phyloP scores from a whole-genome alignment of 805 yeast species.

The Lachancea thermotolerans region DNA sequence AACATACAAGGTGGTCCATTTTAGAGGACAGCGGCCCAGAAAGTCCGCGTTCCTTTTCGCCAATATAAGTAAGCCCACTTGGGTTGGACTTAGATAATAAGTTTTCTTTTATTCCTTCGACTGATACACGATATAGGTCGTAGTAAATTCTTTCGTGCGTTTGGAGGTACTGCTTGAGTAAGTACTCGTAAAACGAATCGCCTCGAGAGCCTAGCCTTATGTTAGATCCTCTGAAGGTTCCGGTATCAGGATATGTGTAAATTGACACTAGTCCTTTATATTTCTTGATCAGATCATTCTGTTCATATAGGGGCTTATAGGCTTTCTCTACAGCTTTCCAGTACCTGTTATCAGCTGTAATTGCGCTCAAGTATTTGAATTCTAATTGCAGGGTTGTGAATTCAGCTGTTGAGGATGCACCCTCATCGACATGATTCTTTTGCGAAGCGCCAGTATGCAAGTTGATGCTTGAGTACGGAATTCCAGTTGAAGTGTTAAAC shows the following conservation, averaged over 20 bases:
- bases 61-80: conserved; percentile 57
- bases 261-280: conserved; percentile 78
- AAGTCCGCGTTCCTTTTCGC: conserved; percentile 72
- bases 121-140: conserved; percentile 70
- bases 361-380: conserved; percentile 68
- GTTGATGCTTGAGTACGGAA: conserved; percentile 78
- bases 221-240: conserved; percentile 52
- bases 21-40: conserved; percentile 53
- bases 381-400: conserved; percentile 83
- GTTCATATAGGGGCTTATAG: conserved; percentile 59
- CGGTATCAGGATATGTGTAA: conserved; percentile 67
- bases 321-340: conserved; percentile 77
- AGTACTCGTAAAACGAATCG: conserved; percentile 86
- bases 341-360: conserved; percentile 72
- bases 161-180: conserved; percentile 78
- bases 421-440: conserved; percentile 56
- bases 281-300: conserved; percentile 34
- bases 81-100: conserved; percentile 58
- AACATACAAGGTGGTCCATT: conserved; percentile 92
- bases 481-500: conserved; percentile 52
- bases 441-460: conserved; percentile 55
- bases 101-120: conserved; percentile 67
- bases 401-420: conserved; percentile 86
- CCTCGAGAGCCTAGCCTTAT: conserved; percentile 88
- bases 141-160: conserved; percentile 59